A percentile compares a stretch with the other conserved stretches of the same genome.
Conservation (phyloP, 768 basidiomycete genomes). For the Boletellus sp. region DNA sequence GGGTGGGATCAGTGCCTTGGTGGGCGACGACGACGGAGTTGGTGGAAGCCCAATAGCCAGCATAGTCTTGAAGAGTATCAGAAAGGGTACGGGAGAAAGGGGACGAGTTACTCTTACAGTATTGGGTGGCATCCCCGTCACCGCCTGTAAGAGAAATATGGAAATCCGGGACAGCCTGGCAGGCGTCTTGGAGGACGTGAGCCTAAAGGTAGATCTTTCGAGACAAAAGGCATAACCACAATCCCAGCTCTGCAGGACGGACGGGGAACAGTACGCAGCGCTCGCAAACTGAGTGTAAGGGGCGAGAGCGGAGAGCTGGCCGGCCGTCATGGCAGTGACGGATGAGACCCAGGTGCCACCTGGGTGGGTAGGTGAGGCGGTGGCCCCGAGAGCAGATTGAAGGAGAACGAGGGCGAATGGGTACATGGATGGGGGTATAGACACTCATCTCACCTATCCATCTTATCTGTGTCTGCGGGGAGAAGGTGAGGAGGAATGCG, state of each 20-base stretch:
- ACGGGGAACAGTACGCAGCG: conserved; percentile 50
- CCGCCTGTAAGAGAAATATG: conserved; percentile 42
- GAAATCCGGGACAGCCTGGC: conserved; percentile 42
- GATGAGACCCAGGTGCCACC: not conserved
- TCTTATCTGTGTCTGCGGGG: not conserved
- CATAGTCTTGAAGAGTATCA: conserved; percentile 38
- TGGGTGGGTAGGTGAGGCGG: conserved; percentile 1
- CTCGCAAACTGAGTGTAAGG: conserved; percentile 53
- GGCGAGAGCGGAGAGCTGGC: conserved; percentile 35
- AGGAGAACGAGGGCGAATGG: not conserved
- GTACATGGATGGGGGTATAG: not conserved
- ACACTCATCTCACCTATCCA: not conserved
- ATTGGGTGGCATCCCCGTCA: conserved; percentile 45
- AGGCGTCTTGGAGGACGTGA: conserved; percentile 18
- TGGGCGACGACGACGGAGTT: conserved; percentile 57
- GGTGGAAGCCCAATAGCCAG: conserved; percentile 52
- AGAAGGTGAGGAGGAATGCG: not conserved
- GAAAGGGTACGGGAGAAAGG: not conserved
- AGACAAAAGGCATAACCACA: conserved; percentile 37
- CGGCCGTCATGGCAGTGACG: conserved; percentile 25
- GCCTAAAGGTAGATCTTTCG: not conserved
- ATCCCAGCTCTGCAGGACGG: conserved; percentile 36
- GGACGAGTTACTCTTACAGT: conserved; percentile 33
- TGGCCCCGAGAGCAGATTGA: not conserved
- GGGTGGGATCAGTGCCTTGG: conserved; percentile 56